Percentiles rank a stretch among this genome's conserved stretches.
phyloP scores from a whole-genome alignment of 345 rosid genomes.

The Corchorus olitorius region DNA sequence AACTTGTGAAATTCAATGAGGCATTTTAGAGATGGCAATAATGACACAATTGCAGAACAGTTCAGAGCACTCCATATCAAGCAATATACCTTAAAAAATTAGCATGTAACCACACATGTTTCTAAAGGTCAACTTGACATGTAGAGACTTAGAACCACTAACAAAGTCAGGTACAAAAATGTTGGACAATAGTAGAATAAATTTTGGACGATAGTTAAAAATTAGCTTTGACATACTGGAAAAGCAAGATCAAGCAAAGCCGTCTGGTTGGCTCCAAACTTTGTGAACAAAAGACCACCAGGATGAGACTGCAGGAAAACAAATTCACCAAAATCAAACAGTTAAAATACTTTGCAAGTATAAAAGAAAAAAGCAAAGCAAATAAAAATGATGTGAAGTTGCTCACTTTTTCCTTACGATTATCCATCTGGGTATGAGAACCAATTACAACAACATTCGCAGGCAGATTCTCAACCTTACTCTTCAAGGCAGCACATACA shows the following conservation, averaged over 20 bases:
- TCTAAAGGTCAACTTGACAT: neutral
- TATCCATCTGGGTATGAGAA: constrained; percentile 87
- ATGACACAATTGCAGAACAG: neutral
- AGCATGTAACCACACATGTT: neutral
- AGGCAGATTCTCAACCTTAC: constrained; percentile 81
- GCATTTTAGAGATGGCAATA: neutral
- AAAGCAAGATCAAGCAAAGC: constrained; percentile 91
- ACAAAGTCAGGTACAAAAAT: neutral
- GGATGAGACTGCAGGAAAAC: constrained; percentile 75
- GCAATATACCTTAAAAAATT: neutral
- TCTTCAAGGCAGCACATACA: constrained; percentile 58
- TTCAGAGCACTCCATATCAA: constrained; percentile 5
- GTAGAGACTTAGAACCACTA: neutral
- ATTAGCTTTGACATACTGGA: constrained; percentile 54
- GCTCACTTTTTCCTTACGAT: constrained; percentile 90
- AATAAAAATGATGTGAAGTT: neutral
- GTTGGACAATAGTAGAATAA: neutral
- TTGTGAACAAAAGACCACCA: constrained; percentile 89
- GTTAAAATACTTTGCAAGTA: neutral
- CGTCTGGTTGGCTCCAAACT: constrained; percentile 92
- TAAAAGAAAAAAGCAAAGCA: neutral
- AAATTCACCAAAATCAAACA: constrained; percentile 1
- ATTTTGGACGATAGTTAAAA: neutral
- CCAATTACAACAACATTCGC: constrained; percentile 82
- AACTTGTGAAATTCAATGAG: neutral